Percentiles rank a stretch among this genome's conserved stretches.
These are phyloP conservation scores for Nothopassalora personata DNA, from an alignment of 2,329 filamentous ascomycete genomes.

Conservation along the genomic window DNA sequence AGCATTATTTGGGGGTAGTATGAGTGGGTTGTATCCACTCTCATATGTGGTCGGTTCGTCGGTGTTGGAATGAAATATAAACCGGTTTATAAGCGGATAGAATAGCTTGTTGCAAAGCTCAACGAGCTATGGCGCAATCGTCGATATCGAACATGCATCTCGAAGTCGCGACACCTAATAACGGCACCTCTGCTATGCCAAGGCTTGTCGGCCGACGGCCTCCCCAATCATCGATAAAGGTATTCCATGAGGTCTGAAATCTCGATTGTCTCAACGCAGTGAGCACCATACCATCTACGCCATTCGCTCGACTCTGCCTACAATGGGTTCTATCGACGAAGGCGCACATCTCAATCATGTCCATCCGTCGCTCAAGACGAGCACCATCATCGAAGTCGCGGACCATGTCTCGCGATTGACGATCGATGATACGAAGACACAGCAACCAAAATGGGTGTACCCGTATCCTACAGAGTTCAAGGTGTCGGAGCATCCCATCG, in stretches of 20 bases:
- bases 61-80: background rate
- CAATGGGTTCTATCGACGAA: conserved; percentile 12
- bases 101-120: conserved; percentile 10
- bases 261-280: background rate
- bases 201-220: background rate
- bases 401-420: background rate
- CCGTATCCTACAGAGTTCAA: conserved; percentile 29
- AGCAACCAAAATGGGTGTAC: conserved; percentile 19
- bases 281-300: background rate
- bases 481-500: conserved; percentile 26
- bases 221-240: background rate
- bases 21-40: background rate
- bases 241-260: background rate
- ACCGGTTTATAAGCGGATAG: background rate
- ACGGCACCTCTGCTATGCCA: background rate
- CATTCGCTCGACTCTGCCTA: background rate
- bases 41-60: background rate
- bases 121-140: conserved; percentile 12
- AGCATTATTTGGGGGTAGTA: background rate
- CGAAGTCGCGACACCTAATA: conserved; percentile 1
- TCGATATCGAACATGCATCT: conserved; percentile 1
- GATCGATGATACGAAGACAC: background rate
- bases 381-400: conserved; percentile 9
- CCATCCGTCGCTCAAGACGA: conserved; percentile 1
- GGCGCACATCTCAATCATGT: background rate